Percentiles rank a stretch among this genome's conserved stretches.
phyloP scores from a whole-genome alignment of 1,284 basidiomycete genomes.

The Anthracocystis setariae region DNA sequence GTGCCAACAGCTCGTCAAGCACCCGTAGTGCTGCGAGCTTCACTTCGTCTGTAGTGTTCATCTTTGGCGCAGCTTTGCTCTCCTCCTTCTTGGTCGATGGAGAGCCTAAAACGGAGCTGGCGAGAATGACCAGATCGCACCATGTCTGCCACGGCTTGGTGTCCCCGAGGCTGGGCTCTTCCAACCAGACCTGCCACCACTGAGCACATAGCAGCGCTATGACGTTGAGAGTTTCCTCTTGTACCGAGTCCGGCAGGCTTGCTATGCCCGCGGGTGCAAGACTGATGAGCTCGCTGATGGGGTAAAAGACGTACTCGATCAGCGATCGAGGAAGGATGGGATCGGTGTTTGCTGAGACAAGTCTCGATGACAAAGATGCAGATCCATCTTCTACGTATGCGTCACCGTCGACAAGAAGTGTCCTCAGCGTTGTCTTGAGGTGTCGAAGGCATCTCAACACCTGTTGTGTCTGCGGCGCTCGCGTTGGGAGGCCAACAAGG shows the following conservation, averaged over 20 bases:
- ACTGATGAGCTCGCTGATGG: slow-evolving; percentile 59
- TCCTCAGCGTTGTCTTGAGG: slow-evolving; percentile 15
- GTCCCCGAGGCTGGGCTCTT: neutral
- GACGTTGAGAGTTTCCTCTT: slow-evolving; percentile 32
- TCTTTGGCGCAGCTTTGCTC: neutral
- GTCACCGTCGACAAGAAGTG: neutral
- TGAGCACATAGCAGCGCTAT: slow-evolving; percentile 46
- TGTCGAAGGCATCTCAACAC: slow-evolving; percentile 14
- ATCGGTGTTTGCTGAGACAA: neutral
- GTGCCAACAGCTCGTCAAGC: slow-evolving; percentile 38
- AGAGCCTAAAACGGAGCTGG: slow-evolving; percentile 30
- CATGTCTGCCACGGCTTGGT: slow-evolving; percentile 51
- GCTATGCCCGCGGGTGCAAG: slow-evolving; percentile 29
- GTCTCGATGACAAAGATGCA: slow-evolving; percentile 6
- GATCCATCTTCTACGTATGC: neutral
- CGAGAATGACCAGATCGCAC: slow-evolving; percentile 63
- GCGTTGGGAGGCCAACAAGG: slow-evolving; percentile 10
- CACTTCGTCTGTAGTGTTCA: slow-evolving; percentile 33
- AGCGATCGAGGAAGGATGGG: slow-evolving; percentile 37
- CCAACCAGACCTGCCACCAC: slow-evolving; percentile 58
- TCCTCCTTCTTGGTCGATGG: slow-evolving; percentile 1
- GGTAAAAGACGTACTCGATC: slow-evolving; percentile 63
- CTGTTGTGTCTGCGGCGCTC: slow-evolving; percentile 5
- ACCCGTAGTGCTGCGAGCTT: slow-evolving; percentile 38
- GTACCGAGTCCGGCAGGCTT: slow-evolving; percentile 46